A percentile compares a stretch with the other conserved stretches of the same genome.
Evolutionary conservation across 2,329 filamentous ascomycete species (phyloP).

Genomic region (Daldinia eschscholtzii): DNA sequence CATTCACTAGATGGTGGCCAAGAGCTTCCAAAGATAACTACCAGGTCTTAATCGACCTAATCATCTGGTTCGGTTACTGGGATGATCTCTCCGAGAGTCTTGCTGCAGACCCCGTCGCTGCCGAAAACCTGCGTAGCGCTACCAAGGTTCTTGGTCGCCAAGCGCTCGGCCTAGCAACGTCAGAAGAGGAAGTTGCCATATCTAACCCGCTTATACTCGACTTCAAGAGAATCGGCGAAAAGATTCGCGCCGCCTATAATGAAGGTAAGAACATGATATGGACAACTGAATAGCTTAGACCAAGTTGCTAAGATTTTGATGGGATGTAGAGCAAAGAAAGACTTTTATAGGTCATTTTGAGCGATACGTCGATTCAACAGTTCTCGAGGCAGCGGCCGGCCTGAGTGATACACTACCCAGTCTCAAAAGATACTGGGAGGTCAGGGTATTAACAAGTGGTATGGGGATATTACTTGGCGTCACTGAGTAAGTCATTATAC

Average conservation of each 20-base stretch:
- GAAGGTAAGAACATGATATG: conserved; percentile 31
- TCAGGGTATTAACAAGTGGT: conserved; percentile 49
- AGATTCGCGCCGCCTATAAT: conserved; percentile 41
- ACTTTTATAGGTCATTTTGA: conserved; percentile 43
- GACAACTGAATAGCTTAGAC: background rate
- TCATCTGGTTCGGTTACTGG: conserved; percentile 49
- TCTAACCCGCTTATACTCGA: conserved; percentile 40
- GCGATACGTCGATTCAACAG: conserved; percentile 48
- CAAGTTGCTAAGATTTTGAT: background rate
- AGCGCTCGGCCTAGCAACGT: conserved; percentile 25
- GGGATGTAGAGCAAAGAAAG: conserved; percentile 43
- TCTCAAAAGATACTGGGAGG: conserved; percentile 48
- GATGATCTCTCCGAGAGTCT: conserved; percentile 47
- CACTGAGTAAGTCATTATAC: conserved; percentile 44
- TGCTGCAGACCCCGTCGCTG: conserved; percentile 27
- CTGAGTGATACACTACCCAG: conserved; percentile 41
- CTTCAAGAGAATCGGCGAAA: conserved; percentile 42
- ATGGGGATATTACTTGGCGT: conserved; percentile 47
- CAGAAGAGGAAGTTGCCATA: conserved; percentile 3
- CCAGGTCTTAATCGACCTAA: conserved; percentile 42
- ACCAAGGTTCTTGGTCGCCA: conserved; percentile 46
- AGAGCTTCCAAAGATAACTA: conserved; percentile 39
- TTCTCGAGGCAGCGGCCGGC: conserved; percentile 46
- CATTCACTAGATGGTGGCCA: conserved; percentile 46
- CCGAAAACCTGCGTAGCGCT: conserved; percentile 39